Evolutionary conservation across 2,329 filamentous ascomycete species (phyloP).

Genomic region (Fusarium sp.): DNA sequence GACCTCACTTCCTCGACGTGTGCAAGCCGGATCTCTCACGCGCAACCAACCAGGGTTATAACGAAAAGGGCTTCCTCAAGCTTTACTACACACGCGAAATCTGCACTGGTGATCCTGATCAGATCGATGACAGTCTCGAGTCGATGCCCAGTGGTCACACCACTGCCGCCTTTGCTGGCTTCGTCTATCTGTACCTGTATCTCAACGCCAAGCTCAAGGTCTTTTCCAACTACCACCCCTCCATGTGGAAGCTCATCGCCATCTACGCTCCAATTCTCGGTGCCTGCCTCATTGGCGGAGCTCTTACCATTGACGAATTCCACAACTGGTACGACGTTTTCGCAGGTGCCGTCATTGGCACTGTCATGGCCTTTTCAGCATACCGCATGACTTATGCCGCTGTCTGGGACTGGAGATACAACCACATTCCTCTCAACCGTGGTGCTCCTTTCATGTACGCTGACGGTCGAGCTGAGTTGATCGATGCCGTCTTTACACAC

Average conservation of each 20-base stretch:
- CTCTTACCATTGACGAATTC: constrained; percentile 72
- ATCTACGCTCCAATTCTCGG: constrained; percentile 70
- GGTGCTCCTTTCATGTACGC: constrained; percentile 65
- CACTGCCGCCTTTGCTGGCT: constrained; percentile 72
- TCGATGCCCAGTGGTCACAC: constrained; percentile 77
- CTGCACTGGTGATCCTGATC: constrained; percentile 66
- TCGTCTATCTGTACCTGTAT: constrained; percentile 74
- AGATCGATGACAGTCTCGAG: constrained; percentile 71
- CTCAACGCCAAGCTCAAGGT: constrained; percentile 80
- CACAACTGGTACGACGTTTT: constrained; percentile 80
- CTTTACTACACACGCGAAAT: constrained; percentile 74
- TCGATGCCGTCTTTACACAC: constrained; percentile 67
- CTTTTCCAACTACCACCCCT: constrained; percentile 73
- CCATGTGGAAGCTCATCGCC: constrained; percentile 74
- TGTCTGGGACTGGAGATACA: constrained; percentile 76
- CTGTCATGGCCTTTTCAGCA: constrained; percentile 68
- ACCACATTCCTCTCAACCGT: constrained; percentile 75
- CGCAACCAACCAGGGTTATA: constrained; percentile 53
- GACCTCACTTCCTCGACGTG: constrained; percentile 73
- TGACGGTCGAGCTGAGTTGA: constrained; percentile 57
- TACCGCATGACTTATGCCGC: constrained; percentile 76
- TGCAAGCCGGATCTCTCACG: constrained; percentile 68
- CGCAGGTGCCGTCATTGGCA: constrained; percentile 73
- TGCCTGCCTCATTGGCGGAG: constrained; percentile 69
- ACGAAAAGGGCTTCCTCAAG: constrained; percentile 63